These are phyloP conservation scores for Cyamopsis tetragonoloba DNA, from an alignment of 306 rosid genomes.

Conservation along the genomic window DNA sequence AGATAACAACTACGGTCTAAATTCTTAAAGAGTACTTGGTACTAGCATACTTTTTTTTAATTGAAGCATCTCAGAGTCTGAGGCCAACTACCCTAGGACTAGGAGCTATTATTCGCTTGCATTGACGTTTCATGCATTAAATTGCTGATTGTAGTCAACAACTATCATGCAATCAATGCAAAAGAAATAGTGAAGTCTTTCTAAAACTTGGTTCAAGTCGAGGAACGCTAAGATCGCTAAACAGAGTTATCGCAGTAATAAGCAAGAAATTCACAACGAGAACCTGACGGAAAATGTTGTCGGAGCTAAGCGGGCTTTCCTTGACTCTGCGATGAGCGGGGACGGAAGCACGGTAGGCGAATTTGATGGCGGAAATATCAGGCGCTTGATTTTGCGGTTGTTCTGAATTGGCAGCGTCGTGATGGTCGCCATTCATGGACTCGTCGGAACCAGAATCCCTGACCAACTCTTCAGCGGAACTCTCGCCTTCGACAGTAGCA, in stretches of 20 bases:
- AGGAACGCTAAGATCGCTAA: too few species aligned
- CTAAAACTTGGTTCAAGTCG: too few species aligned
- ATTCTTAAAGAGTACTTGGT: too few species aligned
- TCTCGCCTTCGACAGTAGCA: conserved; percentile 27
- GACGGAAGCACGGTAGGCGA: conserved; percentile 58
- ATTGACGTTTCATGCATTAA: neutral
- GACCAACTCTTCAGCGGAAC: conserved; percentile 26
- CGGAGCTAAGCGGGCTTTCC: conserved; percentile 96
- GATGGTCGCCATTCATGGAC: conserved; percentile 8
- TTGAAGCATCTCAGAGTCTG: too few species aligned
- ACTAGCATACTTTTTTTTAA: too few species aligned
- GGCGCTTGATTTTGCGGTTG: neutral
- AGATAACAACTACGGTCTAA: neutral
- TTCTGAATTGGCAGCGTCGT: neutral
- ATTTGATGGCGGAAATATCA: conserved; percentile 35
- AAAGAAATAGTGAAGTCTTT: too few species aligned
- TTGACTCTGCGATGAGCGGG: conserved; percentile 74
- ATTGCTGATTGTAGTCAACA: too few species aligned
- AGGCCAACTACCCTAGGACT: too few species aligned
- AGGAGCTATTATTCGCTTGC: neutral
- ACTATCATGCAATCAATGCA: too few species aligned
- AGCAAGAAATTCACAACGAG: neutral
- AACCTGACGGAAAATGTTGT: conserved; percentile 82
- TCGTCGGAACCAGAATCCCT: conserved; percentile 35
- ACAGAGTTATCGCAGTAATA: neutral